phyloP scores from a whole-genome alignment of 495 filamentous ascomycete species.

The Aspergillus baeticus region DNA sequence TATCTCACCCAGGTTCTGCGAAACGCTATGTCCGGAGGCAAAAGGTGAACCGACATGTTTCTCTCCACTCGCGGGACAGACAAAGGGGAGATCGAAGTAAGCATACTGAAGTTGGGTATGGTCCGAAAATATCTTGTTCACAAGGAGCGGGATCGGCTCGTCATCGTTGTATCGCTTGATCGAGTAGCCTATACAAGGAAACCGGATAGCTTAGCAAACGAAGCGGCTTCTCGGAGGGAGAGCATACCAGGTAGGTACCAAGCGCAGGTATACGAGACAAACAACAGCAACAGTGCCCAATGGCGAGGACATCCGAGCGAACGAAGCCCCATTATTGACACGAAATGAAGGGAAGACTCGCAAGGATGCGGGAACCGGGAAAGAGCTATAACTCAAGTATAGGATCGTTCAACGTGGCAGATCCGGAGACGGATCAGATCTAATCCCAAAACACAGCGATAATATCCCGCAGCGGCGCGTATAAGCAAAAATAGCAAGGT shows the following conservation, averaged over 20 bases:
- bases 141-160: constrained; percentile 82
- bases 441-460: constrained; percentile 8
- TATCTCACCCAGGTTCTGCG: constrained; percentile 90
- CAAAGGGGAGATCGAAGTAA: constrained; percentile 89
- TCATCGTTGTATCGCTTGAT: constrained; percentile 78
- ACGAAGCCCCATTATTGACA: constrained; percentile 28
- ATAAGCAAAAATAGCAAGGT: not conserved
- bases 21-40: constrained; percentile 76
- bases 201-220: constrained; percentile 18
- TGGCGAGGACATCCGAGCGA: constrained; percentile 21
- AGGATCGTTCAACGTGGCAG: constrained; percentile 20
- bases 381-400: constrained; percentile 21
- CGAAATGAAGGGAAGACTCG: constrained; percentile 10
- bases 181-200: constrained; percentile 56
- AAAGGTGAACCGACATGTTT: constrained; percentile 68
- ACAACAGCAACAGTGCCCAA: constrained; percentile 38
- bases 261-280: constrained; percentile 50
- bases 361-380: not conserved
- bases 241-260: constrained; percentile 79
- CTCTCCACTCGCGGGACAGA: constrained; percentile 76
- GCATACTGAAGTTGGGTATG: constrained; percentile 91
- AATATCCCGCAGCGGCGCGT: not conserved
- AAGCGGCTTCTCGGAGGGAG: not conserved
- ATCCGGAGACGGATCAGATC: constrained; percentile 14
- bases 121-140: constrained; percentile 95